Conservation (phyloP, 2,329 filamentous ascomycete species). For the Alternaria dauci region DNA sequence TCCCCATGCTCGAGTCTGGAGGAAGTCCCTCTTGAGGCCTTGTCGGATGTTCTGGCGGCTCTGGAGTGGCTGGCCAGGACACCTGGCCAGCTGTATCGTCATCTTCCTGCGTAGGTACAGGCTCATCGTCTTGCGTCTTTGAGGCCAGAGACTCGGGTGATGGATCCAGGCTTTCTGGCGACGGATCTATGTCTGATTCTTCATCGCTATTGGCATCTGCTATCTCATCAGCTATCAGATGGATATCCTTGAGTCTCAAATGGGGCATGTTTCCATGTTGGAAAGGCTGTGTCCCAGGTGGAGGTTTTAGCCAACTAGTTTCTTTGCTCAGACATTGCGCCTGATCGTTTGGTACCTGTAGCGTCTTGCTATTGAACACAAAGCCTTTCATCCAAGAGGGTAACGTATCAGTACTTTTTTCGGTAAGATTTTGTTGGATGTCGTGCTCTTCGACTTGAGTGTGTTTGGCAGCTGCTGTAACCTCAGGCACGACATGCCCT, state of each 20-base stretch:
- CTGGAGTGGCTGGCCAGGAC: constrained; percentile 31
- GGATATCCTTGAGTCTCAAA: constrained; percentile 35
- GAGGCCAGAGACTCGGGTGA: constrained; percentile 13
- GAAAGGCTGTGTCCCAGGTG: constrained; percentile 43
- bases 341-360: constrained; percentile 58
- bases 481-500: neutral
- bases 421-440: neutral
- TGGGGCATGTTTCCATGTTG: constrained; percentile 53
- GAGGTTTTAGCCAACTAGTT: constrained; percentile 48
- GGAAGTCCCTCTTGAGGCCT: constrained; percentile 27
- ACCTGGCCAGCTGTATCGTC: constrained; percentile 2
- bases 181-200: constrained; percentile 26
- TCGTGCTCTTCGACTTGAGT: neutral
- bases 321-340: constrained; percentile 56
- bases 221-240: constrained; percentile 29
- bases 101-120: constrained; percentile 17
- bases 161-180: constrained; percentile 14
- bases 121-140: constrained; percentile 17
- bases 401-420: neutral
- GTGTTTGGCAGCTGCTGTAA: neutral
- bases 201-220: constrained; percentile 20
- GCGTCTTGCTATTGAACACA: constrained; percentile 28
- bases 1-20: constrained; percentile 42
- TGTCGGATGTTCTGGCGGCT: constrained; percentile 26
- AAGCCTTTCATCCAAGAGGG: constrained; percentile 36